A percentile compares a stretch with the other conserved stretches of the same genome.
phyloP scores from a whole-genome alignment of 2,329 filamentous ascomycete genomes.

The Botrytis squamosa region DNA sequence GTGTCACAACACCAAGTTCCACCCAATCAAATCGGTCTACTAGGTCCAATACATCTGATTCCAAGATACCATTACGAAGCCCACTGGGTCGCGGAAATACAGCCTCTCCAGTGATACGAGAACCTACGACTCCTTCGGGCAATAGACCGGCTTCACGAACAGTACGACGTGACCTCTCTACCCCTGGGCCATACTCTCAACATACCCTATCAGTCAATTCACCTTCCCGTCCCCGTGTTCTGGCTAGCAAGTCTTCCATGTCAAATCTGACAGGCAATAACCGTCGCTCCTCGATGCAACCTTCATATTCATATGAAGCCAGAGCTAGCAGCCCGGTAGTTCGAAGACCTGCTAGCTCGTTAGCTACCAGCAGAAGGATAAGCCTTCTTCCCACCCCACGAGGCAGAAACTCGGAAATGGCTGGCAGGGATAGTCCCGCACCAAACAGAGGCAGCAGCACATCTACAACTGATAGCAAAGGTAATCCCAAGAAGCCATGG shows the following conservation, averaged over 20 bases:
- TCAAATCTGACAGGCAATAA: constrained; percentile 42
- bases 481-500: constrained; percentile 33
- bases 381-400: constrained; percentile 53
- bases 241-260: constrained; percentile 45
- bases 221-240: constrained; percentile 41
- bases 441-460: constrained; percentile 39
- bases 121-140: constrained; percentile 32
- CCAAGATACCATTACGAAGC: constrained; percentile 38
- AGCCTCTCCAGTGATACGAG: constrained; percentile 33
- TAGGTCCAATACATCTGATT: constrained; percentile 26
- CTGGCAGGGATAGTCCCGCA: constrained; percentile 51
- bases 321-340: constrained; percentile 32
- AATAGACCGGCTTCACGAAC: constrained; percentile 39
- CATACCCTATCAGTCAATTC: constrained; percentile 44
- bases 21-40: constrained; percentile 30
- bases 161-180: constrained; percentile 54
- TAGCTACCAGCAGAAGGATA: constrained; percentile 51
- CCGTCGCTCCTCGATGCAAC: constrained; percentile 55
- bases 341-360: constrained; percentile 56
- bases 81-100: constrained; percentile 35
- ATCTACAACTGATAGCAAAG: constrained; percentile 32
- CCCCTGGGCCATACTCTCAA: constrained; percentile 52
- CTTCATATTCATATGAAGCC: constrained; percentile 41
- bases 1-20: constrained; percentile 46
- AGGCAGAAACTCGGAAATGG: constrained; percentile 37